Conservation (phyloP, 768 basidiomycete species). For the Termitomyces sp. region DNA sequence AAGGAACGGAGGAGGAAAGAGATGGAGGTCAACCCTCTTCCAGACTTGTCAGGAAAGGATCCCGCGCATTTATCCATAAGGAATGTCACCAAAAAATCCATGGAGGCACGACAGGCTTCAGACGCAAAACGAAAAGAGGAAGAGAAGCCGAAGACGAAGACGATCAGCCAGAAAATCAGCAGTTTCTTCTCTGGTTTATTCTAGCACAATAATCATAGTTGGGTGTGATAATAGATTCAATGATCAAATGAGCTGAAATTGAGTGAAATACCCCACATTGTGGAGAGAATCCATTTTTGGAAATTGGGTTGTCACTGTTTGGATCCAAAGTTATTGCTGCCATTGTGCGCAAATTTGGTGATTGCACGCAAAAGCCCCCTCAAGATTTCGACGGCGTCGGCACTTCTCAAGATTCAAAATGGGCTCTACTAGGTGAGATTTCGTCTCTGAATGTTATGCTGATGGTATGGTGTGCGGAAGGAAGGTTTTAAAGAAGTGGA, state of each 20-base stretch:
- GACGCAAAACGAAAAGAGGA: neutral
- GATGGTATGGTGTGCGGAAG: conserved; percentile 11
- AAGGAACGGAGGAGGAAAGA: neutral
- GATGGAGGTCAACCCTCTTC: neutral
- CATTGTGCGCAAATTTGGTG: conserved; percentile 21
- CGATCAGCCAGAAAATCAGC: conserved; percentile 3
- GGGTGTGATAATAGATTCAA: no score
- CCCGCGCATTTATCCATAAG: neutral
- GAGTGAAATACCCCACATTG: no score
- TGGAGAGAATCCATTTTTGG: neutral
- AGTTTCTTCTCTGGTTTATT: conserved; percentile 12
- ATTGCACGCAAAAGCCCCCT: conserved; percentile 21
- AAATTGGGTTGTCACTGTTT: conserved; percentile 25
- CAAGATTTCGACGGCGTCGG: conserved; percentile 41
- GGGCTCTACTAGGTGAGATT: conserved; percentile 76
- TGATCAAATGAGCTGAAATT: no score
- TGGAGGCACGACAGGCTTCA: neutral
- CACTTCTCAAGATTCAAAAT: conserved; percentile 54
- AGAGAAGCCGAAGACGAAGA: neutral
- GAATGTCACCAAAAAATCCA: neutral
- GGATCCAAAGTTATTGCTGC: conserved; percentile 18
- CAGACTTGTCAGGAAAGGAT: neutral
- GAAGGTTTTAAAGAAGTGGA: conserved; percentile 16
- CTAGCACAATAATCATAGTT: neutral
- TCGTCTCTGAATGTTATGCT: conserved; percentile 13